Evolutionary conservation across 2,329 filamentous ascomycete species (phyloP), one percentile per base, ranked within the genome.

Genomic region (Intubia oerlemansii): DNA sequence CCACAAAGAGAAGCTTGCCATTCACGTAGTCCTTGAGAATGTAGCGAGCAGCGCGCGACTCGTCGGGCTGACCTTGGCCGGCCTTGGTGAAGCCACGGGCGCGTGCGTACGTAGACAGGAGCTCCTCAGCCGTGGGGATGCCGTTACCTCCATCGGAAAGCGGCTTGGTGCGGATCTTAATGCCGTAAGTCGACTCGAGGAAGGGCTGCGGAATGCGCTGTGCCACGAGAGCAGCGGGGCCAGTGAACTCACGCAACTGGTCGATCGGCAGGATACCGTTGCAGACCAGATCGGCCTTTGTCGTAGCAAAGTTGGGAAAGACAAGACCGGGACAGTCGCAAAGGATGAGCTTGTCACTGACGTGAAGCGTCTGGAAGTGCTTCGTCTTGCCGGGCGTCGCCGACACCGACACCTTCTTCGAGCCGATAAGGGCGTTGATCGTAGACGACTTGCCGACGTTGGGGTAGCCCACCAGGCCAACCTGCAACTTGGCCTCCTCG

Each of bases 391-490:
- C 88, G 4, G 88, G 88, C 2, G 88, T 98, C 10, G 85, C 76
- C 11, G 88, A 98, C 22, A 98, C 90, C 0, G 85, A 95, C 5
- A 98, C 88, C 55, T 95, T 98, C 58, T 95, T 98, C 31, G 88
- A 74, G 28, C 90, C 90, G 33, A 95, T 84, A n/a, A 98, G 66
- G 24, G 88, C 85, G 56, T 98, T 98, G 62, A 98, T 98, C 11
- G 88, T 98, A 27, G 84, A 93, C 2, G 90, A 98, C 56, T 98
- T 98, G 54, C 88, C 88, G 37, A 98, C 88, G 55, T 98, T 98
- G 44, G 88, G 88, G 52, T 98, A 98, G 34, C 88, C 88, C 21
- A 98, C 88, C 13, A 98, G 61, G 41, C 88, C 88, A 40, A 98
- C 88, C 38, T 81, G 72, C 5, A 84, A 74, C 50, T 90, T 93